These are phyloP conservation scores for Pharus latifolius DNA, from an alignment of 176 grass and related monocot genomes.

Conservation along the genomic window DNA sequence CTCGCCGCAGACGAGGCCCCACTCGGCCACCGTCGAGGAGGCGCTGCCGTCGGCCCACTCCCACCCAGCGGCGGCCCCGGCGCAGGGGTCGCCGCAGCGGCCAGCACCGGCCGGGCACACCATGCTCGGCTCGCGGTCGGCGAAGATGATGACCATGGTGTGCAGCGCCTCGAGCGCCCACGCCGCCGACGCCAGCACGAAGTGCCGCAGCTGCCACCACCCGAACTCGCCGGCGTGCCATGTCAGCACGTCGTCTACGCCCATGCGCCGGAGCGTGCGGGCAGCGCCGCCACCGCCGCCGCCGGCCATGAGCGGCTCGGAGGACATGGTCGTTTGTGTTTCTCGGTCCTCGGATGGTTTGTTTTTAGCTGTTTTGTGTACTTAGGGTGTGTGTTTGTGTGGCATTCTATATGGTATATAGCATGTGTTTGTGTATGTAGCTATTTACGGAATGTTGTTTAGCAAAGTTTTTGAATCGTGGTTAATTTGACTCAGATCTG, in stretches of 20 bases:
- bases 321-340: background rate
- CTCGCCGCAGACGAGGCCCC: constrained; percentile 63
- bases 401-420: background rate
- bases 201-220: constrained; percentile 92
- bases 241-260: constrained; percentile 69
- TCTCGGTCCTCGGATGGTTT: too few relatives aligned
- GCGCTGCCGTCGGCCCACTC: constrained; percentile 39
- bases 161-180: constrained; percentile 90
- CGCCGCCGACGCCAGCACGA: constrained; percentile 60
- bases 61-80: constrained; percentile 21
- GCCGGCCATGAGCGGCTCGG: constrained; percentile 18
- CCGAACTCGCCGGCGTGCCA: constrained; percentile 71
- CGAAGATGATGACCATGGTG: constrained; percentile 96
- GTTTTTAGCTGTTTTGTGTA: too few relatives aligned
- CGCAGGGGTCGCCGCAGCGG: constrained; percentile 40
- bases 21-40: constrained; percentile 68
- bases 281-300: background rate
- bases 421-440: background rate
- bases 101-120: background rate
- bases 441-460: background rate
- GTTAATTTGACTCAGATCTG: too few relatives aligned
- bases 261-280: background rate
- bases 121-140: constrained; percentile 56
- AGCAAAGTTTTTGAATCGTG: too few relatives aligned
- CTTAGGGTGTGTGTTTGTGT: background rate